Percentiles rank a stretch among this genome's conserved stretches.
phyloP scores from a whole-genome alignment of 2,329 filamentous ascomycete genomes.

The Lasiodiplodia gonubiensis region DNA sequence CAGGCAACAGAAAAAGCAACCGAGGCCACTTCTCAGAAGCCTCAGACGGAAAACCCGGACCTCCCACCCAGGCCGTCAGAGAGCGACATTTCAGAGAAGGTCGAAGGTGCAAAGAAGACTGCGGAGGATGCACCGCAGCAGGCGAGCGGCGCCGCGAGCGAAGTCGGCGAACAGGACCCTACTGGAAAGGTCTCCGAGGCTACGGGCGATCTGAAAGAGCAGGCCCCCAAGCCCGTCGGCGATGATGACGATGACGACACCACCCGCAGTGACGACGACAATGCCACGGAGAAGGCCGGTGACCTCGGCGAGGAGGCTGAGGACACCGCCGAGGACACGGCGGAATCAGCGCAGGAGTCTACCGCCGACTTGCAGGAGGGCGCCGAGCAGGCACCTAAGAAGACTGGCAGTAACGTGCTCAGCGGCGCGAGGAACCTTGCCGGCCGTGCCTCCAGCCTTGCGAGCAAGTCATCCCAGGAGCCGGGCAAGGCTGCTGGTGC shows the following conservation, averaged over 20 bases:
- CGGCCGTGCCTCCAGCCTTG: constrained; percentile 54
- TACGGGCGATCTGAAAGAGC: constrained; percentile 52
- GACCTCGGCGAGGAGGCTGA: constrained; percentile 39
- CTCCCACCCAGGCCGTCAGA: constrained; percentile 41
- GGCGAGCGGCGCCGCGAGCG: constrained; percentile 41
- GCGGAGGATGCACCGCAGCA: constrained; percentile 41
- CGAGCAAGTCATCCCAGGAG: constrained; percentile 50
- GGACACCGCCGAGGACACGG: constrained; percentile 37
- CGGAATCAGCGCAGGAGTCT: constrained; percentile 29
- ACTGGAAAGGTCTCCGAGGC: constrained; percentile 56
- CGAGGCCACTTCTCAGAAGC: constrained; percentile 33
- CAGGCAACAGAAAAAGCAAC: constrained; percentile 24
- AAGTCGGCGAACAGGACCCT: constrained; percentile 40
- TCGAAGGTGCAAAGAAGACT: constrained; percentile 39
- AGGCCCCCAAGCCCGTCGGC: constrained; percentile 54
- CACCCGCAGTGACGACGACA: constrained; percentile 49
- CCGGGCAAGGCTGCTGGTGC: constrained; percentile 43
- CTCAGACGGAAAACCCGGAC: constrained; percentile 43
- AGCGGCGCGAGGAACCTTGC: constrained; percentile 46
- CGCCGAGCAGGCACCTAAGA: constrained; percentile 20
- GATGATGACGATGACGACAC: constrained; percentile 50
- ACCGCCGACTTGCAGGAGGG: constrained; percentile 28
- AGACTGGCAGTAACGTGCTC: constrained; percentile 22
- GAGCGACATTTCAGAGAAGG: constrained; percentile 41
- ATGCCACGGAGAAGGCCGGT: constrained; percentile 52